These are phyloP conservation scores for Zasmidium angulare DNA, from an alignment of 2,329 filamentous ascomycete genomes.

Conservation along the genomic window DNA sequence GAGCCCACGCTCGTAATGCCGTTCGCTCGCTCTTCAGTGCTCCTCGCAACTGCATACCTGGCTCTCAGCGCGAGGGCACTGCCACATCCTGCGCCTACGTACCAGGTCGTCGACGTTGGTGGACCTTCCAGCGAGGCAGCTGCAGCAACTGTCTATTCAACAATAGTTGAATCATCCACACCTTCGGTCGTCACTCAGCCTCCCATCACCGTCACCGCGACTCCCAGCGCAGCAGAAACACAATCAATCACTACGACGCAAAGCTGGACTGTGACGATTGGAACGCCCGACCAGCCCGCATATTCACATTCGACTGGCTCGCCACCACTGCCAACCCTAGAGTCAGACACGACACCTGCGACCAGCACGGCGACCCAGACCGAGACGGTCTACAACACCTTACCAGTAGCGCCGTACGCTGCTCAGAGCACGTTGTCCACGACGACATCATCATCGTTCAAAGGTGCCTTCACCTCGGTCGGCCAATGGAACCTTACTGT, in stretches of 20 bases:
- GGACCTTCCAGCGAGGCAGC: slow-evolving; percentile 16
- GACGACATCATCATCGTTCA: background rate
- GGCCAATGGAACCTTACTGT: slow-evolving; percentile 2
- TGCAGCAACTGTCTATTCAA: slow-evolving; percentile 25
- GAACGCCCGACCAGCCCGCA: background rate
- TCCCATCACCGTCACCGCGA: slow-evolving; percentile 3
- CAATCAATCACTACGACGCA: slow-evolving; percentile 1
- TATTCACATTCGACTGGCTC: background rate
- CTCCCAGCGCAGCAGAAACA: background rate
- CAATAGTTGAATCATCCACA: slow-evolving; percentile 18
- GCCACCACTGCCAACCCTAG: background rate
- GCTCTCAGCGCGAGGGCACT: slow-evolving; percentile 26
- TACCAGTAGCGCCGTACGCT: slow-evolving; percentile 1
- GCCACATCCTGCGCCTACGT: slow-evolving; percentile 26
- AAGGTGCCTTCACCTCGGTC: background rate
- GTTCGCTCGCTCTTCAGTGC: slow-evolving; percentile 7
- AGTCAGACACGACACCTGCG: background rate
- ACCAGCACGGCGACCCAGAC: slow-evolving; percentile 1
- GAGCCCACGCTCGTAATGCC: slow-evolving; percentile 17
- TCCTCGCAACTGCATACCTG: slow-evolving; percentile 26
- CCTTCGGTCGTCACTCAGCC: slow-evolving; percentile 11
- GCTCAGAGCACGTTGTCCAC: slow-evolving; percentile 2
- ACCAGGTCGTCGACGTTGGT: slow-evolving; percentile 34
- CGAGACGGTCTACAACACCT: slow-evolving; percentile 4
- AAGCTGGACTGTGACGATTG: slow-evolving; percentile 4